Conservation (phyloP, 495 filamentous ascomycete species). For the Glonium stellatum region DNA sequence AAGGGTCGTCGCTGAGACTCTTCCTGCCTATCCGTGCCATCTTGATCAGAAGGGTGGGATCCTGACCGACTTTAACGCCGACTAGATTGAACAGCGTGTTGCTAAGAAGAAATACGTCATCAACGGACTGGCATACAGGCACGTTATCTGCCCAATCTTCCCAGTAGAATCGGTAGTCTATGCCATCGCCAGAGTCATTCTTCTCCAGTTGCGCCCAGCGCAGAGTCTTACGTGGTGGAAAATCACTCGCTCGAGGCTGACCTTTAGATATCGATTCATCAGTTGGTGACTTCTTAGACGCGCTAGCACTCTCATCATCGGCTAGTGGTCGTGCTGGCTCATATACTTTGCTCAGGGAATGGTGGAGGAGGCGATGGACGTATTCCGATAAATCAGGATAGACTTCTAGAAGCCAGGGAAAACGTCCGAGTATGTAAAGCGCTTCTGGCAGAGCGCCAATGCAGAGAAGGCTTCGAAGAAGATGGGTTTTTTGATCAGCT, state of each 20-base stretch:
- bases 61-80: conserved; percentile 81
- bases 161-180: conserved; percentile 86
- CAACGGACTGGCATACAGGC: conserved; percentile 79
- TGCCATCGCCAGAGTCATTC: conserved; percentile 62
- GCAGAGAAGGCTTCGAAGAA: conserved; percentile 77
- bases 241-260: conserved; percentile 50
- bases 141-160: conserved; percentile 95
- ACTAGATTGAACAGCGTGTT: conserved; percentile 75
- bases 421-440: conserved; percentile 83
- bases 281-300: conserved; percentile 20
- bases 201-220: conserved; percentile 75
- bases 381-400: conserved; percentile 71
- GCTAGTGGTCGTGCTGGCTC: conserved; percentile 44
- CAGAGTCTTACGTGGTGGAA: conserved; percentile 53
- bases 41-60: conserved; percentile 68
- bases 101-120: conserved; percentile 85
- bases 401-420: conserved; percentile 80
- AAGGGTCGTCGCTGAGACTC: conserved; percentile 63
- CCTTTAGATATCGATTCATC: conserved; percentile 47
- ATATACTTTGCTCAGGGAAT: conserved; percentile 68
- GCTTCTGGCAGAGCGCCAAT: conserved; percentile 92
- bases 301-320: conserved; percentile 18
- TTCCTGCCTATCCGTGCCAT: conserved; percentile 72
- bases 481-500: conserved; percentile 77
- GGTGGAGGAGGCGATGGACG: conserved; percentile 75